These are phyloP conservation scores for Petrea volubilis DNA, from an alignment of 257 asterid genomes.

Conservation along the genomic window DNA sequence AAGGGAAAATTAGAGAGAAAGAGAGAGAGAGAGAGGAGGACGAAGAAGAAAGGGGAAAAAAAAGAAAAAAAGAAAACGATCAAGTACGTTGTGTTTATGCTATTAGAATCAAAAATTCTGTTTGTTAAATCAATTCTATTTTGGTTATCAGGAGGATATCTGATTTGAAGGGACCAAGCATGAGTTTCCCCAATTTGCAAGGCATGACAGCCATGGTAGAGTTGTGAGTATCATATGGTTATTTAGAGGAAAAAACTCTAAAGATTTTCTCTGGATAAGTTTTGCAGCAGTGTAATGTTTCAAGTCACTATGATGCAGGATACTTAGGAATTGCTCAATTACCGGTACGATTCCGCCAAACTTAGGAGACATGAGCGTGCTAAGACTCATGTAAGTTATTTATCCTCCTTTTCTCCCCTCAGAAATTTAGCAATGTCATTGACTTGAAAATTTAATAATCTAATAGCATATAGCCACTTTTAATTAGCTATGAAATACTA, in stretches of 20 bases:
- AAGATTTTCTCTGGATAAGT: background rate
- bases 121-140: background rate
- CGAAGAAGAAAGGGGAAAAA: no score
- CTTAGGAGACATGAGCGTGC: constrained; percentile 27
- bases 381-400: constrained; percentile 61
- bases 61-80: background rate
- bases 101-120: background rate
- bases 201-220: constrained; percentile 20
- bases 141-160: constrained; percentile 66
- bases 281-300: constrained; percentile 12
- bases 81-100: background rate
- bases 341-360: constrained; percentile 58
- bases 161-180: constrained; percentile 53
- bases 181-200: constrained; percentile 56
- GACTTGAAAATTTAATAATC: no score
- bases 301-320: constrained; percentile 50
- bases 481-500: no score
- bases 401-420: background rate
- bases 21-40: no score
- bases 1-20: no score
- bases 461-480: no score
- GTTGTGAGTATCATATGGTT: constrained; percentile 53
- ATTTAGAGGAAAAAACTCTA: background rate
- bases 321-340: constrained; percentile 78
- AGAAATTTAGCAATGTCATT: no score